Percentiles rank a stretch among this genome's conserved stretches.
Conservation (phyloP, 352 stramenopile species). For the Pythium vanterpoolii region DNA sequence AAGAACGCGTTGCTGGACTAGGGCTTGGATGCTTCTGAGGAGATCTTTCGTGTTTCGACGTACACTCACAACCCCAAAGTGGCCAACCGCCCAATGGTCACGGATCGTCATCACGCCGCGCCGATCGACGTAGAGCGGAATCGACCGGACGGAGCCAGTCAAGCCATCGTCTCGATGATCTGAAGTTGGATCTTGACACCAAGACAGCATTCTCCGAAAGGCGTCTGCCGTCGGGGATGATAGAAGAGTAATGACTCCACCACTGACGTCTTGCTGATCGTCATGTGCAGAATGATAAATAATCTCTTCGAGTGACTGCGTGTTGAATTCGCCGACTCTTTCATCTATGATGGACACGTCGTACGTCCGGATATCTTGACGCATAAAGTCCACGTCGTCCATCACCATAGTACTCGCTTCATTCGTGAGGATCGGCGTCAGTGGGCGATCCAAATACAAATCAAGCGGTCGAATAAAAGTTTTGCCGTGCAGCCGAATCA, state of each 20-base stretch:
- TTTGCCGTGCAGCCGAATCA: slow-evolving; percentile 4
- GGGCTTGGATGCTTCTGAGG: neutral
- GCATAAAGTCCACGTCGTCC: neutral
- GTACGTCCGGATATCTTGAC: slow-evolving; percentile 2
- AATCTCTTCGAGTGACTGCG: neutral
- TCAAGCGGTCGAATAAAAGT: slow-evolving; percentile 7
- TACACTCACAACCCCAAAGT: slow-evolving; percentile 6
- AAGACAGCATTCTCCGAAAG: neutral
- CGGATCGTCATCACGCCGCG: neutral
- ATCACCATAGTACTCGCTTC: neutral
- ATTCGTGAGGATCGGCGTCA: slow-evolving; percentile 17
- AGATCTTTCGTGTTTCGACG: neutral
- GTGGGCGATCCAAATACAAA: slow-evolving; percentile 7
- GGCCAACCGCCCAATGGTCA: slow-evolving; percentile 8
- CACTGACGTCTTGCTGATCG: neutral
- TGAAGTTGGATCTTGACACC: neutral
- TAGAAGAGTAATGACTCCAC: neutral
- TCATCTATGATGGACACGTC: slow-evolving; percentile 5
- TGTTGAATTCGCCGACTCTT: neutral
- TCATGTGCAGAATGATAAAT: neutral
- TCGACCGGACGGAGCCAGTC: neutral
- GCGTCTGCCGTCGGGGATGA: neutral
- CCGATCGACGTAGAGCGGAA: slow-evolving; percentile 1
- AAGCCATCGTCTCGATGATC: neutral
- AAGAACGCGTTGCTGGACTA: neutral